Evolutionary conservation across 108 stramenopile species (phyloP), one percentile per base, ranked within the genome.

Genomic region (Aurantiochytrium sp.): DNA sequence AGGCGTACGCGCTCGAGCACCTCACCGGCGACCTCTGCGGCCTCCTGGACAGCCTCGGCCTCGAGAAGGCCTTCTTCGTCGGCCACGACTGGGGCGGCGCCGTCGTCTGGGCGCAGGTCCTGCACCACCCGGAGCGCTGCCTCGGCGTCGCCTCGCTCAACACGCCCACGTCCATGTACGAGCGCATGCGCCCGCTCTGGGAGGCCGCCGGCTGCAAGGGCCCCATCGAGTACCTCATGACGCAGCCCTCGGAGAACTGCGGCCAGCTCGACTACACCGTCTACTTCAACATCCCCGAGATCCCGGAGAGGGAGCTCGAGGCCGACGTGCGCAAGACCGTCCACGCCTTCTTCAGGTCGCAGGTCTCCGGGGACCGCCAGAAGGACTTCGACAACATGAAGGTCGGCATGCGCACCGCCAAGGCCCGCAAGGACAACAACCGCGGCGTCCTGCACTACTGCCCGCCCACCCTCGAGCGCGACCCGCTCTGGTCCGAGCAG

Each of bases 181-280:
- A 65, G 19, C 59, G 34, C 0, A 34, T 65, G 34, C 59, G 59
- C 1, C 59, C 59, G 8, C 21, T 24, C 6, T 81, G 73, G 73
- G 73, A 81, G 73, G 45, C 39, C 12, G 73, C 73, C 3, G 73
- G 42, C 42, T 48, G 42, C 42, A 81, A 81, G 30, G 73, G 73
- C 6, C 73, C 73, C 12, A 81, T 81, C 8, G 73, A 41, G 45
- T 81, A 48, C 73, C n/a, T 81, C 2, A n/a, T 81, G n/a, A 81
- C 39, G 39, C 73, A 81, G 45, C 42, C 39, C 15, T 48, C 73
- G 12, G 73, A 81, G 24, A 12, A 6, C 10, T 81, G 73, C 45
- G 73, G 73, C 19, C 73, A 81, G 73, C 39, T 81, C n/a, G 73
- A 81, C 73, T 81, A 81, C 73, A n/a, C 39, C 6, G 73, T 81